These are phyloP conservation scores for Mycena capillaripes DNA, from an alignment of 768 basidiomycete genomes.

Conservation along the genomic window DNA sequence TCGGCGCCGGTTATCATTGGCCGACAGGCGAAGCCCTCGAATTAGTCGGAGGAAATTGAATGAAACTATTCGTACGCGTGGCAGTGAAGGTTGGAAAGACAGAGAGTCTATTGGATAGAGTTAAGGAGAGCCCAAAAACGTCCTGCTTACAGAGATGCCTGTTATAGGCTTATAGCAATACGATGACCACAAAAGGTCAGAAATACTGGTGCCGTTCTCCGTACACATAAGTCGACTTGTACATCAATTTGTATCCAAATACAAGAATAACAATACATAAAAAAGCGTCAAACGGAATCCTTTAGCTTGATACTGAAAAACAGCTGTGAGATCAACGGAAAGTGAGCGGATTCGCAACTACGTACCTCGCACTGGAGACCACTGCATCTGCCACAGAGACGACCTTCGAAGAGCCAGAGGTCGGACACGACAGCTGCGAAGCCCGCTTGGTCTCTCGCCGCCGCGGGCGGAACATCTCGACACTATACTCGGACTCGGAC, in stretches of 20 bases:
- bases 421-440: constrained; percentile 12
- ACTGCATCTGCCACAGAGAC: constrained; percentile 22
- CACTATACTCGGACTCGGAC: neutral
- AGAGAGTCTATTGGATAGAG: too few species aligned
- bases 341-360: neutral
- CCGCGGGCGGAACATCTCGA: neutral
- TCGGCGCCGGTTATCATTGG: too few species aligned
- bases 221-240: too few species aligned
- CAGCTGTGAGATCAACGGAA: neutral
- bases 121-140: too few species aligned
- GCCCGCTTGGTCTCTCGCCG: constrained; percentile 10
- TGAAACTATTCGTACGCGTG: too few species aligned
- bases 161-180: too few species aligned
- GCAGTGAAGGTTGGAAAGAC: too few species aligned
- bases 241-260: neutral
- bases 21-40: too few species aligned
- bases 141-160: too few species aligned
- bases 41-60: too few species aligned
- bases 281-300: neutral
- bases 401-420: constrained; percentile 3
- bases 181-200: too few species aligned
- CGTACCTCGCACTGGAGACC: constrained; percentile 22
- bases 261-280: neutral
- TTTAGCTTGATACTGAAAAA: constrained; percentile 27
- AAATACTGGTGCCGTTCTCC: too few species aligned